A percentile compares a stretch with the other conserved stretches of the same genome.
Conservation (phyloP, 129 eudicot species). For the Dittrichia graveolens region DNA sequence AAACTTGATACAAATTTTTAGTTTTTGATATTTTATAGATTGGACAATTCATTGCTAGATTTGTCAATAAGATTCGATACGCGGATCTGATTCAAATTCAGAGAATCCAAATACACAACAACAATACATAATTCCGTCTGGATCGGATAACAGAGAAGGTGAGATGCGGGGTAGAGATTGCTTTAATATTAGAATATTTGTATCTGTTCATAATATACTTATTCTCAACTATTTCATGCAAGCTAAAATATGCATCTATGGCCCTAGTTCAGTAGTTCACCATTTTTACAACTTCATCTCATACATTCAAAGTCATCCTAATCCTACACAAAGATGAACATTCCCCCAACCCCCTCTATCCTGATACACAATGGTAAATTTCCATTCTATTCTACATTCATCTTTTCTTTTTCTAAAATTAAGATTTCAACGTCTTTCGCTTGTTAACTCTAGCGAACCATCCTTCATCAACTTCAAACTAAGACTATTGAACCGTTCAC, state of each 20-base stretch:
- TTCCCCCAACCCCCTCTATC: not conserved
- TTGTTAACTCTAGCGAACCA: conserved; percentile 42
- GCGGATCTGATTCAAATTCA: no score
- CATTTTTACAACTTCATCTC: conserved; percentile 23
- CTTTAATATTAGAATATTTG: no score
- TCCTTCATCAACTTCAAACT: conserved; percentile 57
- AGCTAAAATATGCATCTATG: conserved; percentile 17
- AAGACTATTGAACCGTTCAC: conserved; percentile 53
- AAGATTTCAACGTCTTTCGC: conserved; percentile 8
- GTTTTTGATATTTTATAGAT: no score
- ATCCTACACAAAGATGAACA: conserved; percentile 15
- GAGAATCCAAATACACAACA: no score
- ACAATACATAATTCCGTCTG: no score
- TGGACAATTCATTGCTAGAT: no score
- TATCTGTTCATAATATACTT: no score
- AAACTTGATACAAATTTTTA: no score
- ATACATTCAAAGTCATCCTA: conserved; percentile 28
- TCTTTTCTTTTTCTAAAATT: not conserved
- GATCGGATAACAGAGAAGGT: no score
- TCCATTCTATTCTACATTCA: conserved; percentile 8
- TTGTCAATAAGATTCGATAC: no score
- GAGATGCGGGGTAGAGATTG: no score
- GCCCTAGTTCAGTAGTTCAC: conserved; percentile 16
- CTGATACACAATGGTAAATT: conserved; percentile 16
- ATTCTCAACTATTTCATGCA: no score